A percentile compares a stretch with the other conserved stretches of the same genome.
phyloP scores from a whole-genome alignment of 805 yeast species.

The Alloascoidea africana region DNA sequence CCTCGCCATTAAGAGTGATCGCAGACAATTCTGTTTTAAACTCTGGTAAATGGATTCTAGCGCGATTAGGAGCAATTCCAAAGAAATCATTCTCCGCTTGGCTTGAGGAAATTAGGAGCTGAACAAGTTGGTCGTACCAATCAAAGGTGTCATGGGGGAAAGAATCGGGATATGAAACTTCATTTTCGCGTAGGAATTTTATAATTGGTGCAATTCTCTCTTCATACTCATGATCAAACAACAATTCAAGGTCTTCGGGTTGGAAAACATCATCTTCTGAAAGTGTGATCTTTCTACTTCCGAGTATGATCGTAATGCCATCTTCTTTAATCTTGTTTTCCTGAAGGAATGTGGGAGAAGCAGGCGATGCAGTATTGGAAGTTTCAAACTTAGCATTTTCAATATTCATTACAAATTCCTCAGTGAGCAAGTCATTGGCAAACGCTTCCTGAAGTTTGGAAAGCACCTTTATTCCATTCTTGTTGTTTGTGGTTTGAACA shows the following conservation, averaged over 20 bases:
- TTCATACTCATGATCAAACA: slow-evolving; percentile 12
- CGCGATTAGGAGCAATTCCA: background rate
- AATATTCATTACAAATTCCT: too few species aligned
- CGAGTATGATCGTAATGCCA: slow-evolving; percentile 5
- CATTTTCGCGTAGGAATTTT: slow-evolving; percentile 5
- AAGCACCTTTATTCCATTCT: slow-evolving; percentile 9
- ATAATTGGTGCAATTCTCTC: slow-evolving; percentile 7
- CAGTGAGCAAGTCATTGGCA: slow-evolving; percentile 11
- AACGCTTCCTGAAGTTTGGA: slow-evolving; percentile 8
- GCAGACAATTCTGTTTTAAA: background rate
- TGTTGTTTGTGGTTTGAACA: slow-evolving; percentile 15
- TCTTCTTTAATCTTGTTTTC: background rate
- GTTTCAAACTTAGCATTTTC: background rate
- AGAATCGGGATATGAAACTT: slow-evolving; percentile 4
- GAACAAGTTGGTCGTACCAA: slow-evolving; percentile 7
- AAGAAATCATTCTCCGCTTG: background rate
- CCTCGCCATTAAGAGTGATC: slow-evolving; percentile 8
- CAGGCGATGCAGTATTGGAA: background rate
- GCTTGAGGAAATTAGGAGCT: background rate
- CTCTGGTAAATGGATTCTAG: background rate
- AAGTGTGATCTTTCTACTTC: slow-evolving; percentile 6
- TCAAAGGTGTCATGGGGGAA: slow-evolving; percentile 4
- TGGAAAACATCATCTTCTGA: slow-evolving; percentile 2
- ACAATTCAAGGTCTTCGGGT: slow-evolving; percentile 6
- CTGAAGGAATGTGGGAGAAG: background rate